Conservation (phyloP, 2,329 filamentous ascomycete genomes). For the Juglanconis oblonga region DNA sequence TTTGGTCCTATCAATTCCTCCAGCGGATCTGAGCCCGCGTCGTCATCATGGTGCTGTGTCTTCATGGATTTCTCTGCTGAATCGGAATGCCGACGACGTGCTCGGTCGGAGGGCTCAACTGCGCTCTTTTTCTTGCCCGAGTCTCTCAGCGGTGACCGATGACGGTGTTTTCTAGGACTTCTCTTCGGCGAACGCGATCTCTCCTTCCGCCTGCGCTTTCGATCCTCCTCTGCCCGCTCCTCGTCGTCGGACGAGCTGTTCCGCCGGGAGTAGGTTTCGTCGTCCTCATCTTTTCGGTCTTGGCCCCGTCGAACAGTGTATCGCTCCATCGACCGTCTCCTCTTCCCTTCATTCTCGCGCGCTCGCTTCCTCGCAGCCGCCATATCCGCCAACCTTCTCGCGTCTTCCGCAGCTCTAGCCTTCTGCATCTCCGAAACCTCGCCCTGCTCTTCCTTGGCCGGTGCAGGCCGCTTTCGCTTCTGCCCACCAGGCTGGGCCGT, state of each 20-base stretch:
- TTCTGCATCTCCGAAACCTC: constrained; percentile 7
- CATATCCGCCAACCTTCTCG: constrained; percentile 10
- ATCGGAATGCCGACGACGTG: neutral
- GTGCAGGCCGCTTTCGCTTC: constrained; percentile 28
- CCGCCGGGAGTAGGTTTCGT: neutral
- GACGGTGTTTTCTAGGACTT: constrained; percentile 14
- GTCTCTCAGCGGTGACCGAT: constrained; percentile 10
- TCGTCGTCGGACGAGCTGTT: constrained; percentile 28
- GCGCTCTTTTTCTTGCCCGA: neutral
- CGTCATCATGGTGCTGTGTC: constrained; percentile 21
- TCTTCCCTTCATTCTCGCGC: constrained; percentile 7
- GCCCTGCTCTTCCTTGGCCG: constrained; percentile 20
- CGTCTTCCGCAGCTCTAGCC: constrained; percentile 13
- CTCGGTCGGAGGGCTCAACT: constrained; percentile 4
- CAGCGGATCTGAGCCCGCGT: constrained; percentile 66
- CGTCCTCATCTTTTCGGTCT: neutral
- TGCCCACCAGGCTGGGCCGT: constrained; percentile 33
- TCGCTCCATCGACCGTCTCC: constrained; percentile 14
- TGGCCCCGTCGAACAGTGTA: constrained; percentile 8
- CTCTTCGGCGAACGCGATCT: constrained; percentile 15
- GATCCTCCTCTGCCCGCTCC: constrained; percentile 11
- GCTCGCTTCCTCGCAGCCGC: constrained; percentile 10
- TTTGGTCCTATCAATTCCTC: constrained; percentile 76
- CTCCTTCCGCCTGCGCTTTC: constrained; percentile 9
- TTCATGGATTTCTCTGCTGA: neutral